Conservation (phyloP, 169 alveolate species). For the Plasmodium fragile region DNA sequence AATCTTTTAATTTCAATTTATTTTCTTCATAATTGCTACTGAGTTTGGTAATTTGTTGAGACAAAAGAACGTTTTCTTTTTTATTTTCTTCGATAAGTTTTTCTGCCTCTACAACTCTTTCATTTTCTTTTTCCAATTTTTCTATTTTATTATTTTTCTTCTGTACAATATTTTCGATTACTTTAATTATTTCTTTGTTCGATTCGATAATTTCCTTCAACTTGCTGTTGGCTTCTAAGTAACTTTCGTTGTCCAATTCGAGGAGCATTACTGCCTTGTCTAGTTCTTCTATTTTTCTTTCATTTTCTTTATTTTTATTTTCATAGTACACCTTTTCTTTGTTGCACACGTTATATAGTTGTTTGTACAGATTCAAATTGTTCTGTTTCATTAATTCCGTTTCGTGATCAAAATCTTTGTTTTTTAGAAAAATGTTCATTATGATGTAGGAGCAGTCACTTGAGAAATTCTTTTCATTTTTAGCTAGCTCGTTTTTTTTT, state of each 20-base stretch:
- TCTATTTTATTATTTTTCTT: conserved; percentile 71
- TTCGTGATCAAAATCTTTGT: conserved; percentile 53
- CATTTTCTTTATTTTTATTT: conserved; percentile 56
- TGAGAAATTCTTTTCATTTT: conserved; percentile 21
- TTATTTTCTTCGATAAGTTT: conserved; percentile 38
- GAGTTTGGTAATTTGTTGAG: conserved; percentile 46
- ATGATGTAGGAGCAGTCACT: conserved; percentile 40
- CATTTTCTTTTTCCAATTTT: conserved; percentile 66
- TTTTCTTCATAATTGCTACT: conserved; percentile 31
- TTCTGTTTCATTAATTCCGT: conserved; percentile 55
- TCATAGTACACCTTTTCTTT: conserved; percentile 57
- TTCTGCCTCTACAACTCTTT: conserved; percentile 47
- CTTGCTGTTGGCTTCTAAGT: conserved; percentile 49
- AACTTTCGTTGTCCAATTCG: conserved; percentile 57
- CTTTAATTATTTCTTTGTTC: conserved; percentile 62
- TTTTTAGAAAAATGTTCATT: conserved; percentile 62
- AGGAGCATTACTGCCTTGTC: conserved; percentile 70
- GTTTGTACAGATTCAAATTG: conserved; percentile 44
- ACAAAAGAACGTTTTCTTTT: conserved; percentile 47
- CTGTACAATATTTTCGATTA: conserved; percentile 44
- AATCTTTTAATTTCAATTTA: conserved; percentile 54
- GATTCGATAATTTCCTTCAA: conserved; percentile 61
- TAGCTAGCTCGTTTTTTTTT: conserved; percentile 15
- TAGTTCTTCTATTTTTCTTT: conserved; percentile 59
- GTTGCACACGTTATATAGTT: conserved; percentile 45